Percentiles rank a stretch among this genome's conserved stretches.
Evolutionary conservation across 1,139 yeast species (phyloP).

Genomic region (Saccharomyces hybrid): DNA sequence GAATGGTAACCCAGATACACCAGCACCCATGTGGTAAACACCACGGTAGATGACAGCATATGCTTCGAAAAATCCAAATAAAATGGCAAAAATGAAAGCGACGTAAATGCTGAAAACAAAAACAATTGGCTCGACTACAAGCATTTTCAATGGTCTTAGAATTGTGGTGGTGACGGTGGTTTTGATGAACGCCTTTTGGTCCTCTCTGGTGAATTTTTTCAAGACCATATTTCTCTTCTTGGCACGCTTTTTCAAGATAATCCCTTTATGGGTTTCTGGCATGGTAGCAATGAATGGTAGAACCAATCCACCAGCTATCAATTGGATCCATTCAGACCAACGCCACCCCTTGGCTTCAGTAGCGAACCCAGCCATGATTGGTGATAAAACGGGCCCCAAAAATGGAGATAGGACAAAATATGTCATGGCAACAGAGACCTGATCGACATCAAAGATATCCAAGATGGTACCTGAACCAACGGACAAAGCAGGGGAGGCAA

Average conservation of each 20-base stretch:
- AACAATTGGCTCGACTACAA: constrained; percentile 62
- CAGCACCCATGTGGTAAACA: constrained; percentile 48
- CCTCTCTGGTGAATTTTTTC: constrained; percentile 30
- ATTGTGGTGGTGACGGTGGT: constrained; percentile 41
- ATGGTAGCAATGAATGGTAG: constrained; percentile 49
- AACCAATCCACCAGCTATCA: constrained; percentile 63
- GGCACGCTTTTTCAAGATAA: constrained; percentile 51
- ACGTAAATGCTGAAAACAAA: constrained; percentile 57
- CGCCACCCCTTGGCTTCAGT: constrained; percentile 63
- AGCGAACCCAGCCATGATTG: constrained; percentile 74
- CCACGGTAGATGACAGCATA: constrained; percentile 66
- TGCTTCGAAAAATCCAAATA: constrained; percentile 73
- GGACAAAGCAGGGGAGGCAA: constrained; percentile 79
- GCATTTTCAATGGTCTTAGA: constrained; percentile 57
- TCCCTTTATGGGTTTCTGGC: constrained; percentile 68
- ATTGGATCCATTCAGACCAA: constrained; percentile 72
- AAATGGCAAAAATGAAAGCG: constrained; percentile 65
- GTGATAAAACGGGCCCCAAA: constrained; percentile 78
- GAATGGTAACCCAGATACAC: constrained; percentile 61
- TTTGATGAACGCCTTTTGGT: constrained; percentile 33
- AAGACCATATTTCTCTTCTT: constrained; percentile 48
- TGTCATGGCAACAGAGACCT: constrained; percentile 62
- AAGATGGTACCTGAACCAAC: constrained; percentile 82
- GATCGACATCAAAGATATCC: constrained; percentile 64
- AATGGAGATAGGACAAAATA: constrained; percentile 63